A percentile compares a stretch with the other conserved stretches of the same genome.
Evolutionary conservation across 139 green algal genomes (phyloP).

Genomic region (Protoeuglena noctilucae): DNA sequence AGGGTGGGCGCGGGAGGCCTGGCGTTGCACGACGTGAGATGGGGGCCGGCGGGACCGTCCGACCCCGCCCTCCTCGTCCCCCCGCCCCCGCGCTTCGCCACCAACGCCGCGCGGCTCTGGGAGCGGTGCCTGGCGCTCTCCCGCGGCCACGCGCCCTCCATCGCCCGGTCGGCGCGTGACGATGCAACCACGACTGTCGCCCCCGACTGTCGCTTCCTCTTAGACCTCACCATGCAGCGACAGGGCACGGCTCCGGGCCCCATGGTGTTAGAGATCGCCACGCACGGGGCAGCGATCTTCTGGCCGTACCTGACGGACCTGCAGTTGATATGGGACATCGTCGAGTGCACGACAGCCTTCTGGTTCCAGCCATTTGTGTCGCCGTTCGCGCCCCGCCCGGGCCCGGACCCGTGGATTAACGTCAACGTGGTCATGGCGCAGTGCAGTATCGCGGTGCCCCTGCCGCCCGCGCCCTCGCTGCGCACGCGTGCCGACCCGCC

Average conservation of each 20-base stretch:
- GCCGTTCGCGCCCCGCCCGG: neutral
- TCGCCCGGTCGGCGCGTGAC: too few relatives aligned
- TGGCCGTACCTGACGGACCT: slow-evolving; percentile 17
- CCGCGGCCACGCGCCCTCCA: neutral
- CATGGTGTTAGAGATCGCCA: slow-evolving; percentile 14
- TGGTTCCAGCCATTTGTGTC: slow-evolving; percentile 8
- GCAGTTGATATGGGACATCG: slow-evolving; percentile 13
- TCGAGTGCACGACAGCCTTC: slow-evolving; percentile 16
- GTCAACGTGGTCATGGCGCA: slow-evolving; percentile 24
- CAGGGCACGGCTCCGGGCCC: slow-evolving; percentile 3
- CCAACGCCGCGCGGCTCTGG: neutral
- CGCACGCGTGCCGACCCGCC: neutral
- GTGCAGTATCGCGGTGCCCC: slow-evolving; percentile 6
- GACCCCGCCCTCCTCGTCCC: neutral
- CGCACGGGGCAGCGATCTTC: slow-evolving; percentile 9
- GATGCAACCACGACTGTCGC: too few relatives aligned
- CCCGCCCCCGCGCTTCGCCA: too few relatives aligned
- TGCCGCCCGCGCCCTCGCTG: neutral
- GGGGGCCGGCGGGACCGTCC: too few relatives aligned
- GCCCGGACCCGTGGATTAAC: slow-evolving; percentile 20
- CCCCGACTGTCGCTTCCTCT: neutral
- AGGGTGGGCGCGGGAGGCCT: too few relatives aligned
- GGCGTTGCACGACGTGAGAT: too few relatives aligned
- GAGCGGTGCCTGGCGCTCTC: too few relatives aligned
- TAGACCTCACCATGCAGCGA: slow-evolving; percentile 4